These are phyloP conservation scores for Cinnamomum chago DNA, from an alignment of 164 flowering plant species.

Conservation along the genomic window DNA sequence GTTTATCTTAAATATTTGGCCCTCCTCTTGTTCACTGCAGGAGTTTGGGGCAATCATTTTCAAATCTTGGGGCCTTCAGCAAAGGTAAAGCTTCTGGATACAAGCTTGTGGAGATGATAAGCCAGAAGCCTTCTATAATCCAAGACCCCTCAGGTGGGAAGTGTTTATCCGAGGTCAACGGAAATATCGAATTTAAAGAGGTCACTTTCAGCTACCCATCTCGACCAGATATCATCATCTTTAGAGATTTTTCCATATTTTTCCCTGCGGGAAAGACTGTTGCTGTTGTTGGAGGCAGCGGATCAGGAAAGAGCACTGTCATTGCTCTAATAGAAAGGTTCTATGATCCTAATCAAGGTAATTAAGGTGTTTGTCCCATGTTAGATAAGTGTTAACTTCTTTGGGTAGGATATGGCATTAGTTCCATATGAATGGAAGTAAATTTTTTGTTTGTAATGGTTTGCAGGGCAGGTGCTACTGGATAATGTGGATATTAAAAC, in stretches of 20 bases:
- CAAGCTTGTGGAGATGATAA: constrained; percentile 91
- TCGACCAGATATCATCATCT: constrained; percentile 81
- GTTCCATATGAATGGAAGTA: not conserved
- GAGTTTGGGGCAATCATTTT: constrained; percentile 98
- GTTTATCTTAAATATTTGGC: not conserved
- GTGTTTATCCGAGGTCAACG: constrained; percentile 62
- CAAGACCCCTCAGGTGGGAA: constrained; percentile 64
- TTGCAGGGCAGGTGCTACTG: constrained; percentile 73
- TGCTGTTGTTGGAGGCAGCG: constrained; percentile 98
- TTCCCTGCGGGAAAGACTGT: constrained; percentile 95
- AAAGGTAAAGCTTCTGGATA: constrained; percentile 95
- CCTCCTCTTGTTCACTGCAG: constrained; percentile 28
- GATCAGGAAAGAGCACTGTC: constrained; percentile 99
- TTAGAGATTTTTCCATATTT: constrained; percentile 66
- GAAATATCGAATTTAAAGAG: constrained; percentile 85
- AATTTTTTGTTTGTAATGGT: constrained; percentile 4
- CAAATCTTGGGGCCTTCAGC: constrained; percentile 96
- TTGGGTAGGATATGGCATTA: too few relatives aligned
- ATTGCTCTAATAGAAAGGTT: constrained; percentile 89
- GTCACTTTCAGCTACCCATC: constrained; percentile 95
- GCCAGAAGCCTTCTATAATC: constrained; percentile 72
- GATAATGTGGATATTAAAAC: constrained; percentile 82
- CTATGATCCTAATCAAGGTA: constrained; percentile 93
- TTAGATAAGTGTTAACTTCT: not conserved
- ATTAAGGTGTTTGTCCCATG: constrained; percentile 5